Percentiles rank a stretch among this genome's conserved stretches.
Conservation (phyloP, 352 stramenopile genomes). For the Pythium insidiosum region DNA sequence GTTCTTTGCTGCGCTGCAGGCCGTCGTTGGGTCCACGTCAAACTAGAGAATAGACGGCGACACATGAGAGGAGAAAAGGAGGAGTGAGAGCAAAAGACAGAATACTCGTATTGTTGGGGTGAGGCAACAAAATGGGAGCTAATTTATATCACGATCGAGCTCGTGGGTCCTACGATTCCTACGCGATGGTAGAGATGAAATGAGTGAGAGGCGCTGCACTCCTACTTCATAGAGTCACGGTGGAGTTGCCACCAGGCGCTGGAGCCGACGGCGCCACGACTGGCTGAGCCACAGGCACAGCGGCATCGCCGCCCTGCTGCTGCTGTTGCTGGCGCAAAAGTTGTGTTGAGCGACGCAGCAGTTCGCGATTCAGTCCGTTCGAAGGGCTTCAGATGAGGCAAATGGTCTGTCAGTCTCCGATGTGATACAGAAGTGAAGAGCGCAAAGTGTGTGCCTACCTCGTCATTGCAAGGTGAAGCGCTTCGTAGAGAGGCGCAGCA, state of each 20-base stretch:
- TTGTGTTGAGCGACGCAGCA: constrained; percentile 7
- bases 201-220: too few species aligned
- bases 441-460: constrained; percentile 53
- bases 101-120: constrained; percentile 15
- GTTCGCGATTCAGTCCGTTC: constrained; percentile 49
- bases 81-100: constrained; percentile 3
- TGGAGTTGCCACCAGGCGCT: constrained; percentile 1
- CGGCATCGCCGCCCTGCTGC: not conserved
- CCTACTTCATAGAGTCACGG: constrained; percentile 10
- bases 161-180: too few species aligned
- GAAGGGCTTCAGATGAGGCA: constrained; percentile 25
- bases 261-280: not conserved
- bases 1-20: constrained; percentile 57
- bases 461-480: constrained; percentile 51
- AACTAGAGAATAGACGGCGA: not conserved
- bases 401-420: too few species aligned
- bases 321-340: not conserved
- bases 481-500: constrained; percentile 80
- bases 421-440: too few species aligned
- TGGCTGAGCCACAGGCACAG: constrained; percentile 4
- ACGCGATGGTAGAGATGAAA: too few species aligned
- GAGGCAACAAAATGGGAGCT: too few species aligned
- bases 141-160: too few species aligned
- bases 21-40: constrained; percentile 25
- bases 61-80: too few species aligned